Evolutionary conservation across 257 asterid species (phyloP).

Genomic region (Lycium barbarum): DNA sequence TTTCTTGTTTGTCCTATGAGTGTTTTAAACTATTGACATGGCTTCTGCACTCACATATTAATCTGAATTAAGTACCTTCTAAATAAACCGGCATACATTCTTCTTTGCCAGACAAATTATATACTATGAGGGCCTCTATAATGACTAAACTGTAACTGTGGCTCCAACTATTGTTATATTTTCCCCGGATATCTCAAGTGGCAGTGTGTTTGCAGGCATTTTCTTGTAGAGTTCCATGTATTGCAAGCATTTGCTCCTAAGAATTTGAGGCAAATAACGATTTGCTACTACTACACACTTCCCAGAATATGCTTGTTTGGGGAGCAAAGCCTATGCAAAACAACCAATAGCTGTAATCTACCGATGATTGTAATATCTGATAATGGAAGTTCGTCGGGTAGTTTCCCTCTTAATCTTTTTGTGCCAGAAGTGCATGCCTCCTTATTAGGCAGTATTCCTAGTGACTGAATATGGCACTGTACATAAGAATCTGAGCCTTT

Average conservation of each 20-base stretch:
- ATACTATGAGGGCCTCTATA: background rate
- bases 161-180: slow-evolving; percentile 2
- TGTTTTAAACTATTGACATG: slow-evolving; percentile 1
- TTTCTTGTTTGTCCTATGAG: background rate
- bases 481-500: background rate
- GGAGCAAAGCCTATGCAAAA: background rate
- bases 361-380: background rate
- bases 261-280: background rate
- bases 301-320: background rate
- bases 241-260: background rate
- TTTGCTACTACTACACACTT: background rate
- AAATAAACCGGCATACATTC: background rate
- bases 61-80: background rate
- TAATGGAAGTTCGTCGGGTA: background rate
- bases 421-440: background rate
- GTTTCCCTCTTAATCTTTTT: background rate
- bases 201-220: background rate
- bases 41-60: slow-evolving; percentile 21
- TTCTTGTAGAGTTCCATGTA: slow-evolving; percentile 13
- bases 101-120: slow-evolving; percentile 4
- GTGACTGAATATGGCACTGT: slow-evolving; percentile 10
- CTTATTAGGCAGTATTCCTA: background rate
- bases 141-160: background rate
- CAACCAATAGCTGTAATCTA: slow-evolving; percentile 23
- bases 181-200: slow-evolving; percentile 4